Evolutionary conservation across 1,284 basidiomycete genomes (phyloP), one percentile per base, ranked within the genome.

Genomic region (Cutaneotrichosporon daszewskae): DNA sequence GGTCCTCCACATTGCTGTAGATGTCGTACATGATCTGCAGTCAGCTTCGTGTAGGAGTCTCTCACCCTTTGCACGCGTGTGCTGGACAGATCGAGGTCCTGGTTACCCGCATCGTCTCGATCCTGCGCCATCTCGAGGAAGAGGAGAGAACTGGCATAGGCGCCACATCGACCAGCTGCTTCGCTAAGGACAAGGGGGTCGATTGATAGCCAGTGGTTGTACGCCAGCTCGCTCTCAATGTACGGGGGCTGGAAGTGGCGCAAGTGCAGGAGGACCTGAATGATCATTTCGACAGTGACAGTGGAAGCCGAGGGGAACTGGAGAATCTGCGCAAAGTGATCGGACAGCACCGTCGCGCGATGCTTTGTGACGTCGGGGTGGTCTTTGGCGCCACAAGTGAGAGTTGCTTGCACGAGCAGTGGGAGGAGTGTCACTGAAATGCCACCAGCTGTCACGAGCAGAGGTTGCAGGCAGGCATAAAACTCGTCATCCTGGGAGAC

Each of bases 1-100:
- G 92, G 60, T 98, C 94, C 60, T 95, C 90, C 46, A 98, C 89
- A 60, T 89, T 87, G 51, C 81, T 83, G 64, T 96, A 98, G 40
- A 97, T 89, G 41, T 85, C 82, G 69, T 92, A 95, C 34, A 97
- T 74, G 25, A 91, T 76, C 68, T 69, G 29, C 3, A 4, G 11
- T 69, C 61, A 26, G 56, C 16, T 32, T 13, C 7, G 16, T 13
- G 3, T 9, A 27, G 31, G 12, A 8, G 18, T 17, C 14, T 43
- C 59, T 45, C 39, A 66, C 67, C 37, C 61, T 57, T 32, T 68
- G 65, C 1, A 65, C 51, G 5, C 52, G 43, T 0, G 45, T 17
- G 20, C 24, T 25, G 0, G 48, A 42, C 16, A 49, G 26, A 28
- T 63, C 54, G 9, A 53, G 51, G 10, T 49, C 28, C 6, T 54